Evolutionary conservation across 2,329 filamentous ascomycete species (phyloP), one percentile per base, ranked within the genome.

Genomic region (Talaromyces sp.): DNA sequence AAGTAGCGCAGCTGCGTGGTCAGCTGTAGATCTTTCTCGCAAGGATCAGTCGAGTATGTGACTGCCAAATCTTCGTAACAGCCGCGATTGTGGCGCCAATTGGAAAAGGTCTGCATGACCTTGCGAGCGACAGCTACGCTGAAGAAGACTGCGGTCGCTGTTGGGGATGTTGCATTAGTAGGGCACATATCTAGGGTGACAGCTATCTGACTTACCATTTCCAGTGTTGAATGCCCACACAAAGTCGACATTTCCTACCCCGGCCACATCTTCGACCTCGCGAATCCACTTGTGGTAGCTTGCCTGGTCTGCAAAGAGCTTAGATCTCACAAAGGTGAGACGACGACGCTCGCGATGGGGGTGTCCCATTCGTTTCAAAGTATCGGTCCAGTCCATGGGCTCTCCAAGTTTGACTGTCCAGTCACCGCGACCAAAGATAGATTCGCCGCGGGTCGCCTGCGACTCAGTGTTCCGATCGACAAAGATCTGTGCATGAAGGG

Each of bases 151-250:
- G 69, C 68, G 69, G 49, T 53, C 11, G 69, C 68, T 70, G 49
- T 53, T 42, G 54, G 9, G 36, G 7, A 42, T 28, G 25, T 22
- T 19, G 42, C n/a, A 22, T 44, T 25, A 47, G 19, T 47, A 25
- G 11, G 22, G 11, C 10, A 13, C 9, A 22, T 47, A 11, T 25
- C 7, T 27, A 28, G 25, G 25, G 22, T 22, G 22, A 19, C 19
- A 47, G 44, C n/a, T 47, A 25, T 47, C 19, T 47, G 44, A 68
- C 75, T 67, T 68, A 78, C 76, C 76, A 58, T 78, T 78, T 8
- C 76, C 76, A 60, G 71, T 70, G 59, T 78, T 78, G 64, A 77
- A 78, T 6, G 76, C 68, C 73, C 75, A 78, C 17, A 76, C 66
- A 59, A 77, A 71, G 58, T 78, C 76, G 58, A 78, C 69, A 56